These are phyloP conservation scores for Cryptosporidium parvum DNA, from an alignment of 169 alveolate species.

Conservation along the genomic window DNA sequence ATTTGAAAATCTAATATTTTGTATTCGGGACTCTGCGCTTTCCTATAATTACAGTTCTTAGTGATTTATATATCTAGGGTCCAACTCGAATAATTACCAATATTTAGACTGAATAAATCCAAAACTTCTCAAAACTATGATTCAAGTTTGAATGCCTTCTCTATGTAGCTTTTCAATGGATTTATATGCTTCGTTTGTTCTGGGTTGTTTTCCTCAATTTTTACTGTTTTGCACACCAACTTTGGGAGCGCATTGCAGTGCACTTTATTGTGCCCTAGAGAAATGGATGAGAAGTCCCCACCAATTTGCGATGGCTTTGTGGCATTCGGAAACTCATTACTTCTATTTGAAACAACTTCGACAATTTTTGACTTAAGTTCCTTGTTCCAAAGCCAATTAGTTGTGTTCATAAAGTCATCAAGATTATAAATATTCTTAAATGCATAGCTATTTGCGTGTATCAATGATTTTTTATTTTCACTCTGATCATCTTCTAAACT, in stretches of 20 bases:
- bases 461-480: constrained; percentile 19
- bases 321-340: neutral
- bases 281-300: neutral
- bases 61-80: neutral
- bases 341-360: constrained; percentile 46
- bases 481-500: neutral
- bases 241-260: constrained; percentile 41
- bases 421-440: constrained; percentile 42
- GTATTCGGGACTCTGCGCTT: neutral
- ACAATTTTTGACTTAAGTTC: constrained; percentile 50
- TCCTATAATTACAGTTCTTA: neutral
- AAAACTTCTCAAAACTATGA: neutral
- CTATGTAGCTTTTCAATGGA: constrained; percentile 49
- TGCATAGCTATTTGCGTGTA: constrained; percentile 55
- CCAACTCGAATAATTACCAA: too few species aligned
- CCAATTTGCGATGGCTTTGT: constrained; percentile 1
- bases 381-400: constrained; percentile 64
- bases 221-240: constrained; percentile 47
- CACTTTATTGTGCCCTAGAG: constrained; percentile 7
- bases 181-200: neutral
- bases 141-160: constrained; percentile 47
- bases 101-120: neutral
- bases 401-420: constrained; percentile 66
- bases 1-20: neutral
- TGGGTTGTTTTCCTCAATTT: neutral